Conservation (phyloP, 805 yeast genomes). For the Kodamaea kaohsiungensis region DNA sequence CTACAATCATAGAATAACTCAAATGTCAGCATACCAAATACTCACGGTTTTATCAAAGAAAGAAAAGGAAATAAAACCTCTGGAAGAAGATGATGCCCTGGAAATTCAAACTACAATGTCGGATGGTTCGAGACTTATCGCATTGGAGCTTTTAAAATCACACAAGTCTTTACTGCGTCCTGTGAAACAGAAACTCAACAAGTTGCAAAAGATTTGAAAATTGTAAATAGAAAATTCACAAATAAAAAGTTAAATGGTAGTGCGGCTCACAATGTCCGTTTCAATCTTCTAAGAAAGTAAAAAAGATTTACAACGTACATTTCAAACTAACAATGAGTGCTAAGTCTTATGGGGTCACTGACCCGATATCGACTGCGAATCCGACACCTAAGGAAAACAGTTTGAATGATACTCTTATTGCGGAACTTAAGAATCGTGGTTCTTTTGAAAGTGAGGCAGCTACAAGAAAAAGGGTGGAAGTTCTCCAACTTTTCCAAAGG, state of each 20-base stretch:
- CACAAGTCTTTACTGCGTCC: conserved; percentile 8
- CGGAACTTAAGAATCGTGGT: conserved; percentile 76
- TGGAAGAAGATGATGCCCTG: not conserved
- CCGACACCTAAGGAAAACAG: conserved; percentile 80
- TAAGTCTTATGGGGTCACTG: too few relatives aligned
- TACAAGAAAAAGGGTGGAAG: conserved; percentile 77
- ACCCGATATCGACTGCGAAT: conserved; percentile 30
- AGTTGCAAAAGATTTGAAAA: not conserved
- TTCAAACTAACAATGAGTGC: too few relatives aligned
- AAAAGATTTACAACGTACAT: not conserved
- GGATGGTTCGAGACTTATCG: conserved; percentile 1
- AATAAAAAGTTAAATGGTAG: not conserved
- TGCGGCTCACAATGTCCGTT: not conserved
- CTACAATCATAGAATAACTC: conserved; percentile 18
- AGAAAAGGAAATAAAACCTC: not conserved
- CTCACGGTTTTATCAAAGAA: conserved; percentile 10
- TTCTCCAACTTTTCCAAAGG: conserved; percentile 68
- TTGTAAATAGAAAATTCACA: not conserved
- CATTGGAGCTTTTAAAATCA: conserved; percentile 3
- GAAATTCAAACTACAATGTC: not conserved
- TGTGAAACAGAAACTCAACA: conserved; percentile 4
- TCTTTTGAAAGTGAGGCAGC: conserved; percentile 89
- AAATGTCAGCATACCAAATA: conserved; percentile 17
- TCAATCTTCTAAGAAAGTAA: not conserved
- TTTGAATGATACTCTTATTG: conserved; percentile 73